Evolutionary conservation across 2,329 filamentous ascomycete genomes (phyloP).

Genomic region (Calonectria fujianensis): DNA sequence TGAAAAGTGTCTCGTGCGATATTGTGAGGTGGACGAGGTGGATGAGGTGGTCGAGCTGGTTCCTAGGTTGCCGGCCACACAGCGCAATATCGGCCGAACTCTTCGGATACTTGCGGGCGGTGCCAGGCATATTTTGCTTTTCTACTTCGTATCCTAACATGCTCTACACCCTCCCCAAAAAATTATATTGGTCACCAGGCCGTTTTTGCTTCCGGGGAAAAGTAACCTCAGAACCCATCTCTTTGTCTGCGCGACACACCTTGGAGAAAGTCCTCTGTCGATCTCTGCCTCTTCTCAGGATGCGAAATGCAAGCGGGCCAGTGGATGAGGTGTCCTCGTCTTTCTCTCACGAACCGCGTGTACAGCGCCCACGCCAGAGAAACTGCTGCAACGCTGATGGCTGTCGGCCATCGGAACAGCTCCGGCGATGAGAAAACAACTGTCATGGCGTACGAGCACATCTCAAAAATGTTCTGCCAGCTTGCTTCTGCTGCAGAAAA

Average conservation of each 20-base stretch:
- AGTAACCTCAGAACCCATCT: slow-evolving; percentile 44
- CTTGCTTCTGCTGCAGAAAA: slow-evolving; percentile 82
- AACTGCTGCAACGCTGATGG: slow-evolving; percentile 75
- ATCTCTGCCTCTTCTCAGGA: slow-evolving; percentile 50
- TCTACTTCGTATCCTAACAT: slow-evolving; percentile 17
- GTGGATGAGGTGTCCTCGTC: slow-evolving; percentile 60
- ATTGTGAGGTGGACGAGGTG: slow-evolving; percentile 12
- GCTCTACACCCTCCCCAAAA: slow-evolving; percentile 19
- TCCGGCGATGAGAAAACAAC: slow-evolving; percentile 78
- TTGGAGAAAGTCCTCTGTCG: slow-evolving; percentile 51
- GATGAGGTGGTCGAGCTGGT: slow-evolving; percentile 29
- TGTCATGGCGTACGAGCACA: slow-evolving; percentile 79
- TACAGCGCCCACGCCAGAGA: slow-evolving; percentile 56
- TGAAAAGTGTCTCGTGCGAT: slow-evolving; percentile 50
- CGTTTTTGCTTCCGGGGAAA: slow-evolving; percentile 1
- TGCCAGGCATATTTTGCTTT: slow-evolving; percentile 8
- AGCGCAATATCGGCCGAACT: slow-evolving; percentile 12
- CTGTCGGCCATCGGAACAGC: slow-evolving; percentile 78
- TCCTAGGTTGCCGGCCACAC: slow-evolving; percentile 12
- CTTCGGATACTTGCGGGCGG: neutral
- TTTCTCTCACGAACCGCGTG: slow-evolving; percentile 55
- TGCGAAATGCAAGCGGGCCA: slow-evolving; percentile 53
- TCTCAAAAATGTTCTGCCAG: slow-evolving; percentile 82
- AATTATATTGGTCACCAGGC: slow-evolving; percentile 29
- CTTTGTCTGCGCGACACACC: slow-evolving; percentile 45